Conservation (phyloP, 2,329 filamentous ascomycete species). For the Talaromyces pinophilus region DNA sequence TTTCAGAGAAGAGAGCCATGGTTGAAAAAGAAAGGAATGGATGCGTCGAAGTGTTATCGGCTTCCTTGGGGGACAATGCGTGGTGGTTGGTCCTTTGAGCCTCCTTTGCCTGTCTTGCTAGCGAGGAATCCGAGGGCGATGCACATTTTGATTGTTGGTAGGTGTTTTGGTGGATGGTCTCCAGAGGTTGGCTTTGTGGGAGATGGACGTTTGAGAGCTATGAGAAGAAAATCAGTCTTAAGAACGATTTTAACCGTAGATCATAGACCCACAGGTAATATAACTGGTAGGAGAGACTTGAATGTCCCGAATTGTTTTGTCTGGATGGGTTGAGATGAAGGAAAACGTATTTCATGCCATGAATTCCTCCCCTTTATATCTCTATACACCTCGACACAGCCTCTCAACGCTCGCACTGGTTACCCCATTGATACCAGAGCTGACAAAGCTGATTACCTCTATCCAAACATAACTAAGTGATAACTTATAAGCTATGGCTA, state of each 20-base stretch:
- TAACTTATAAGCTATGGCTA: background rate
- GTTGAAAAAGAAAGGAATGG: background rate
- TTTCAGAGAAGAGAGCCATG: background rate
- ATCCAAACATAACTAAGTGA: background rate
- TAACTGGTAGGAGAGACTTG: background rate
- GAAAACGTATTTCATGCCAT: background rate
- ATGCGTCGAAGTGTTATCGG: background rate
- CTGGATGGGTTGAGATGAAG: background rate
- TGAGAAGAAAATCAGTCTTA: background rate
- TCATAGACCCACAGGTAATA: background rate
- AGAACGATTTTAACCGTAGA: background rate
- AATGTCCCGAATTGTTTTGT: background rate
- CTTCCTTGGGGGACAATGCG: background rate
- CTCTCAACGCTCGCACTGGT: background rate
- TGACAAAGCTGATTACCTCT: background rate
- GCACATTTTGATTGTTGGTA: slow-evolving; percentile 7
- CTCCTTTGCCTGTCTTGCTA: background rate
- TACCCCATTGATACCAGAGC: background rate
- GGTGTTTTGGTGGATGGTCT: background rate
- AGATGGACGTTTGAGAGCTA: background rate
- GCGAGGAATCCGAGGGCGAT: background rate
- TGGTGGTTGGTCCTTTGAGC: slow-evolving; percentile 1
- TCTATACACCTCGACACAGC: background rate
- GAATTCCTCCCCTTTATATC: background rate
- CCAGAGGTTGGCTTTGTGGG: background rate